Evolutionary conservation across 208 protist species (phyloP).

Genomic region (Strigomonas galati): DNA sequence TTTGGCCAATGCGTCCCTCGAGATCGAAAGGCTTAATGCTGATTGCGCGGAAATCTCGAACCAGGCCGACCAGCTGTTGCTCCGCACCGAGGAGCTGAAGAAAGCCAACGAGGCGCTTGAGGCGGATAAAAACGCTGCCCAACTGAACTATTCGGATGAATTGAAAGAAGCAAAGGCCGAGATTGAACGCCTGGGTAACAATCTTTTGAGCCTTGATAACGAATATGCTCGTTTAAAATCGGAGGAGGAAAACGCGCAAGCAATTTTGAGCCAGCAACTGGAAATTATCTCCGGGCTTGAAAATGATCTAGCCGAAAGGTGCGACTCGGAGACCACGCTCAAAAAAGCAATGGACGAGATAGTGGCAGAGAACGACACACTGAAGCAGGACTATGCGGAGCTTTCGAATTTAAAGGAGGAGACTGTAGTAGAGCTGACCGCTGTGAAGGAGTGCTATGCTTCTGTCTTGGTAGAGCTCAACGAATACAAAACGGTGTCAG

Average conservation of each 20-base stretch:
- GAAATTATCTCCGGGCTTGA: conserved; percentile 41
- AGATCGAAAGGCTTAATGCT: conserved; percentile 19
- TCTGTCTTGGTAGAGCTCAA: conserved; percentile 51
- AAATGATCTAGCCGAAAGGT: conserved; percentile 30
- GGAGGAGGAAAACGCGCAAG: conserved; percentile 2
- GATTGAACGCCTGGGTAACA: neutral
- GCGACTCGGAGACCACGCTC: conserved; percentile 20
- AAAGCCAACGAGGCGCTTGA: conserved; percentile 22
- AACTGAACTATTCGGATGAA: neutral
- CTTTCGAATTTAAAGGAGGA: conserved; percentile 37
- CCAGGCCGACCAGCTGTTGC: conserved; percentile 29
- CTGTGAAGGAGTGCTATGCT: conserved; percentile 65
- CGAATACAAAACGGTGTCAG: conserved; percentile 31
- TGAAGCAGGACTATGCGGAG: conserved; percentile 21
- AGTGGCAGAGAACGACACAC: conserved; percentile 11
- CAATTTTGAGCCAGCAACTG: conserved; percentile 30
- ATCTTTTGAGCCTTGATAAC: too few relatives aligned
- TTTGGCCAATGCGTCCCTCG: conserved; percentile 18
- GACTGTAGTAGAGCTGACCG: conserved; percentile 38
- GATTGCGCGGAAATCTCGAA: conserved; percentile 26
- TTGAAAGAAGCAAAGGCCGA: conserved; percentile 7
- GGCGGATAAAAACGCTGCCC: neutral
- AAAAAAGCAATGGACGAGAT: conserved; percentile 38
- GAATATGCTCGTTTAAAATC: too few relatives aligned
- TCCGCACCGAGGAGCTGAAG: conserved; percentile 29